Evolutionary conservation across 257 asterid genomes (phyloP).

Genomic region (Solanum piurae): DNA sequence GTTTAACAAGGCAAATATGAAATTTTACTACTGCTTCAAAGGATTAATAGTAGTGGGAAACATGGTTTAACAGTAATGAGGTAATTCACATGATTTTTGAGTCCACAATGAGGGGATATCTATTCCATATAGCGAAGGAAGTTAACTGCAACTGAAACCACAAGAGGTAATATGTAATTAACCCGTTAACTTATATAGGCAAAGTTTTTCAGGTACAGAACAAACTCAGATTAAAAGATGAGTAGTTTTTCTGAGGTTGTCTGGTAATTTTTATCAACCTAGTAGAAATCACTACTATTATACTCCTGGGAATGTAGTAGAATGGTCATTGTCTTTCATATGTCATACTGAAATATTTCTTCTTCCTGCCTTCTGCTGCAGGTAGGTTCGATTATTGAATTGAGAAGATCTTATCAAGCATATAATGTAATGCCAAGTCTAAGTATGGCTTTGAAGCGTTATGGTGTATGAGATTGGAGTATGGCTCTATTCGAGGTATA

Average conservation of each 20-base stretch:
- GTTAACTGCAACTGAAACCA: not conserved
- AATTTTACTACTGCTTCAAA: not conserved
- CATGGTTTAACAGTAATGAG: not conserved
- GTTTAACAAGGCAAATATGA: not conserved
- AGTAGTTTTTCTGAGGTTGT: not conserved
- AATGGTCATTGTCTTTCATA: not conserved
- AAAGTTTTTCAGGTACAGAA: not conserved
- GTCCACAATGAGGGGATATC: not conserved
- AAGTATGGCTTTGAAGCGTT: conserved; percentile 66
- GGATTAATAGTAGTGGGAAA: not conserved
- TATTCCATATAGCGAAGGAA: not conserved
- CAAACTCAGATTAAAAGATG: not conserved
- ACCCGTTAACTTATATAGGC: not conserved
- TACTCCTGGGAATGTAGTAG: not conserved
- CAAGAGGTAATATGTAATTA: not conserved
- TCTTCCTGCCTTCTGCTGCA: conserved; percentile 10
- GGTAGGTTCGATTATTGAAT: conserved; percentile 92
- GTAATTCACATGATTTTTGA: not conserved
- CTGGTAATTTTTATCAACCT: not conserved
- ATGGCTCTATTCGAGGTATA: not conserved
- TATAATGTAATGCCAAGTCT: conserved; percentile 97
- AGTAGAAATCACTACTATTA: not conserved
- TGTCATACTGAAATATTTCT: not conserved
- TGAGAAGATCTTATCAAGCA: conserved; percentile 97
- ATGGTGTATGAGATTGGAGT: conserved; percentile 42